phyloP scores from a whole-genome alignment of 2,329 filamentous ascomycete genomes.

The Lasiodiplodia theobromae region DNA sequence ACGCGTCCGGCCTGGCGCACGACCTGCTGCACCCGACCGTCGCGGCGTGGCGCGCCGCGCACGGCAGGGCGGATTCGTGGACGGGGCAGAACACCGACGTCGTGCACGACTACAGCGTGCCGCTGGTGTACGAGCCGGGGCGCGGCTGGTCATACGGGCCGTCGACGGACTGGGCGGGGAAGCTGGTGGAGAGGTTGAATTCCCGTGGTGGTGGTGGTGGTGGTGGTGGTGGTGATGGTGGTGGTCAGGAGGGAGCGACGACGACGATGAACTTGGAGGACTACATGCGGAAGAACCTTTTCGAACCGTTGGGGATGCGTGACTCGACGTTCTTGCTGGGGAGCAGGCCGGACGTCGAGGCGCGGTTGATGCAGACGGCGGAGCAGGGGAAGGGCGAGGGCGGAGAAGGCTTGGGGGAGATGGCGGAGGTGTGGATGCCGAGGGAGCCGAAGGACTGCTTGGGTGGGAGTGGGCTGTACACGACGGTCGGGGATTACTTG shows the following conservation, averaged over 20 bases:
- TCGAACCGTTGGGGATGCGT: conserved; percentile 35
- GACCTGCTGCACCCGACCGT: conserved; percentile 52
- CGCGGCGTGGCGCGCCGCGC: conserved; percentile 48
- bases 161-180: conserved; percentile 57
- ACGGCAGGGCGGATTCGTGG: not conserved
- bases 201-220: conserved; percentile 34
- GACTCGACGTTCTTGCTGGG: conserved; percentile 35
- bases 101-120: conserved; percentile 43
- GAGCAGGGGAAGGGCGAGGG: not conserved
- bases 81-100: conserved; percentile 29
- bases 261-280: conserved; percentile 34
- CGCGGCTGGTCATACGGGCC: conserved; percentile 59
- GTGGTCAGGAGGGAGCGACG: conserved; percentile 33
- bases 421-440: not conserved
- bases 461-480: conserved; percentile 5
- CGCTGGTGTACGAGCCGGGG: conserved; percentile 46
- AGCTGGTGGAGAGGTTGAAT: conserved; percentile 52
- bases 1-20: conserved; percentile 58
- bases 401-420: not conserved
- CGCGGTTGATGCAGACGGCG: conserved; percentile 31
- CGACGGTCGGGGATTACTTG: not conserved
- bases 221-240: conserved; percentile 40
- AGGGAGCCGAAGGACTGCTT: not conserved
- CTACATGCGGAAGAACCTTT: conserved; percentile 38
- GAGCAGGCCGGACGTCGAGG: not conserved